Evolutionary conservation across 805 yeast genomes (phyloP).

Genomic region (Zygotorulaspora sp.): DNA sequence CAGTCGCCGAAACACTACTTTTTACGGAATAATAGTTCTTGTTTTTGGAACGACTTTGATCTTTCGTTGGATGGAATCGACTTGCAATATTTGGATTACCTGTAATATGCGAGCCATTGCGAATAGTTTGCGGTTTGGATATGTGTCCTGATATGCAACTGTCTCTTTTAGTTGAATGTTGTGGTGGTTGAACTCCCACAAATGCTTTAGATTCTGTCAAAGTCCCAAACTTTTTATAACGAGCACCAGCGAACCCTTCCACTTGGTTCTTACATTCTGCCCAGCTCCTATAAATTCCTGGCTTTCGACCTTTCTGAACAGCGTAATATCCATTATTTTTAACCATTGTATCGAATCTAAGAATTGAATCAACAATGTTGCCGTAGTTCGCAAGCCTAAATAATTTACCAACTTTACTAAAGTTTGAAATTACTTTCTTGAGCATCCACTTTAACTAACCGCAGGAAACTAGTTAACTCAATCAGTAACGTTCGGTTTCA

Average conservation of each 20-base stretch:
- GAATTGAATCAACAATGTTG: too few relatives aligned
- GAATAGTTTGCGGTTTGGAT: neutral
- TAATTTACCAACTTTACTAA: neutral
- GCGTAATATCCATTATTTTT: constrained; percentile 43
- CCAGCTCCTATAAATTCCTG: constrained; percentile 65
- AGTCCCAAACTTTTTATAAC: constrained; percentile 51
- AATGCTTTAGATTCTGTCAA: constrained; percentile 47
- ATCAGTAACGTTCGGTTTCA: too few relatives aligned
- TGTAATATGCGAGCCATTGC: neutral
- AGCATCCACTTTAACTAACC: too few relatives aligned
- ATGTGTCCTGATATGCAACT: neutral
- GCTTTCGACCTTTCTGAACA: constrained; percentile 47
- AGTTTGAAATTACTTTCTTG: too few relatives aligned
- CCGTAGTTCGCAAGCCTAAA: too few relatives aligned
- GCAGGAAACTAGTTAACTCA: too few relatives aligned
- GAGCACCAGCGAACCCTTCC: constrained; percentile 52
- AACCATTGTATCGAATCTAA: too few relatives aligned
- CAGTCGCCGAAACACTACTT: constrained; percentile 26
- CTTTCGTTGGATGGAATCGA: neutral
- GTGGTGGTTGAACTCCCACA: constrained; percentile 9
- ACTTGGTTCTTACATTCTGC: constrained; percentile 48
- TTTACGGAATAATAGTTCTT: constrained; percentile 34
- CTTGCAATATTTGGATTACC: neutral
- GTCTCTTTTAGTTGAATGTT: neutral
- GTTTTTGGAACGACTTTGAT: neutral